Evolutionary conservation across 2,329 filamentous ascomycete species (phyloP).

Genomic region (Magnaporthales sp.): DNA sequence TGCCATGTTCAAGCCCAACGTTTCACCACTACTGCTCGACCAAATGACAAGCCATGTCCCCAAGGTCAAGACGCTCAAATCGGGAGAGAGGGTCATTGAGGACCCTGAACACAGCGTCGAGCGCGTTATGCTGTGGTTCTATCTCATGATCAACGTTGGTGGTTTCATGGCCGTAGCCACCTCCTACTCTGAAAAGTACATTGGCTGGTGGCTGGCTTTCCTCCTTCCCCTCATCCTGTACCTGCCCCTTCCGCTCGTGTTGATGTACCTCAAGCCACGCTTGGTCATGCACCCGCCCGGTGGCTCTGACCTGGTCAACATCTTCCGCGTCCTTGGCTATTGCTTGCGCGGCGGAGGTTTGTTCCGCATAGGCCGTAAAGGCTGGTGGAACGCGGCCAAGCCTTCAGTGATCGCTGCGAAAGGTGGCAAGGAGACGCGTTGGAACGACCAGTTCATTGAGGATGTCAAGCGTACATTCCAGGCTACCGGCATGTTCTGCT

Average conservation of each 20-base stretch:
- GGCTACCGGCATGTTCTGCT: slow-evolving; percentile 37
- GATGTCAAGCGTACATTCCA: slow-evolving; percentile 47
- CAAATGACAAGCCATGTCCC: slow-evolving; percentile 31
- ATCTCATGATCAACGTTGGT: slow-evolving; percentile 59
- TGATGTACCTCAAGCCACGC: slow-evolving; percentile 32
- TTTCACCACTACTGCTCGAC: slow-evolving; percentile 33
- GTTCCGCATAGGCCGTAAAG: slow-evolving; percentile 27
- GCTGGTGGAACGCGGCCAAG: slow-evolving; percentile 17
- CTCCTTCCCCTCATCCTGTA: slow-evolving; percentile 30
- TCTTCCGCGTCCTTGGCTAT: slow-evolving; percentile 30
- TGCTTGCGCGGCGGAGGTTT: slow-evolving; percentile 30
- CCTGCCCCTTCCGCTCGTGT: slow-evolving; percentile 29
- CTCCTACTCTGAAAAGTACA: slow-evolving; percentile 67
- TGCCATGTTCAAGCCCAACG: slow-evolving; percentile 61
- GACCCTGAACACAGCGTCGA: slow-evolving; percentile 34
- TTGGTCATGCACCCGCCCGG: slow-evolving; percentile 34
- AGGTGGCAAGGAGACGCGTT: slow-evolving; percentile 23
- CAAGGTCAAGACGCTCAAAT: slow-evolving; percentile 31
- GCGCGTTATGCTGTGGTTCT: slow-evolving; percentile 44
- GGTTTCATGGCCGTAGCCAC: slow-evolving; percentile 51
- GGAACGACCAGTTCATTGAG: slow-evolving; percentile 29
- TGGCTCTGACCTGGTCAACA: slow-evolving; percentile 34
- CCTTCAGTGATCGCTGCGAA: slow-evolving; percentile 24
- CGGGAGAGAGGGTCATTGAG: slow-evolving; percentile 35
- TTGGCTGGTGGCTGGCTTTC: slow-evolving; percentile 68